Percentiles rank a stretch among this genome's conserved stretches.
Evolutionary conservation across 768 basidiomycete species (phyloP).

Genomic region (Lentinula raphanica): DNA sequence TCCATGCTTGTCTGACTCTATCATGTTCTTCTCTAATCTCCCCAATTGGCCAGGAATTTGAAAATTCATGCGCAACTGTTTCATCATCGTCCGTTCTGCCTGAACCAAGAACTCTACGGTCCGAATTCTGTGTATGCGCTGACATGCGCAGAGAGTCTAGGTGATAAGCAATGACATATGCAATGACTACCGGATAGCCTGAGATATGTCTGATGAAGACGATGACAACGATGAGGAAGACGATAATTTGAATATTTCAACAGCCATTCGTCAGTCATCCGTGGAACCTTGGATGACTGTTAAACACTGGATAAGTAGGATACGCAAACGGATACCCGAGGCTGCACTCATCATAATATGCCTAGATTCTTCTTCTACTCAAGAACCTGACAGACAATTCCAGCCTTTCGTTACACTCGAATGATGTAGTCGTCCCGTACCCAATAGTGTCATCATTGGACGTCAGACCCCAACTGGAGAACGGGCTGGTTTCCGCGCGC

Average conservation of each 20-base stretch:
- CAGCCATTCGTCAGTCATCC: neutral
- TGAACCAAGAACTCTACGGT: neutral
- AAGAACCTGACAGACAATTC: slow-evolving; percentile 31
- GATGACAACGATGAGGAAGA: neutral
- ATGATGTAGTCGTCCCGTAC: slow-evolving; percentile 37
- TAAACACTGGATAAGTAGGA: too few species aligned
- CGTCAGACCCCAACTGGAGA: slow-evolving; percentile 2
- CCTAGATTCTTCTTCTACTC: slow-evolving; percentile 46
- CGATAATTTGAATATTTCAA: neutral
- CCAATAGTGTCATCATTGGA: too few species aligned
- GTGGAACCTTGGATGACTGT: too few species aligned
- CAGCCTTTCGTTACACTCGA: slow-evolving; percentile 62
- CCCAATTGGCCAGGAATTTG: neutral
- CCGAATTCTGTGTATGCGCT: neutral
- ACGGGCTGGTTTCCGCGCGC: slow-evolving; percentile 15
- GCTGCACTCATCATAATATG: slow-evolving; percentile 48
- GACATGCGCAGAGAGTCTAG: neutral
- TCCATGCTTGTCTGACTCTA: neutral
- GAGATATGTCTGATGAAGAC: too few species aligned
- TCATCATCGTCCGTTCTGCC: neutral
- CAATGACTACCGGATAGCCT: neutral
- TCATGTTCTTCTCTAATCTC: neutral
- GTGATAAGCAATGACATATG: neutral
- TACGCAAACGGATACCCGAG: neutral
- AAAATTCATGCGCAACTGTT: neutral